Conservation (phyloP, 176 grass and related monocot genomes). For the Rhipidocladum racemiflorum region DNA sequence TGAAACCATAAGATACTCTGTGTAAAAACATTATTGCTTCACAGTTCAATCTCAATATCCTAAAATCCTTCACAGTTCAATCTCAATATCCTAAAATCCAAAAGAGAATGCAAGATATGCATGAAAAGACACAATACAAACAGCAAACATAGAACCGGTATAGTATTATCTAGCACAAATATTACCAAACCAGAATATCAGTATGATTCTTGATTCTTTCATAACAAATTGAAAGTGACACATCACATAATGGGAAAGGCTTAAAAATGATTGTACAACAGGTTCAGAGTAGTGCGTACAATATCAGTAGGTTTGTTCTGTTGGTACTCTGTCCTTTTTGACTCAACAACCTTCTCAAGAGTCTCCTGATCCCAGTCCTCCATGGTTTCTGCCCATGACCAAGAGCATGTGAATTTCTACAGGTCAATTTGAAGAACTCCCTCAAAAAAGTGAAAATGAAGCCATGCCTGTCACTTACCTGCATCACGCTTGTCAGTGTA, state of each 20-base stretch:
- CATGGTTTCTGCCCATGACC: constrained; percentile 67
- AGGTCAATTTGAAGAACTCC: background rate
- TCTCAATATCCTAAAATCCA: background rate
- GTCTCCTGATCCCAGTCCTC: constrained; percentile 99
- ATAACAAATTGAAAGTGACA: background rate
- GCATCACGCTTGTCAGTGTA: constrained; percentile 91
- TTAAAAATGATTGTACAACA: constrained; percentile 1
- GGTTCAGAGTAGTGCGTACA: constrained; percentile 44
- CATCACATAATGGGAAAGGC: background rate
- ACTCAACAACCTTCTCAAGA: constrained; percentile 88
- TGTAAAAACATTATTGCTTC: background rate
- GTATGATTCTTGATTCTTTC: background rate
- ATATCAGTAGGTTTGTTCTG: constrained; percentile 99
- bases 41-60: background rate
- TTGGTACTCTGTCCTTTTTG: constrained; percentile 85
- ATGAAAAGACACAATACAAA: background rate
- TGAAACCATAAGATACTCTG: background rate
- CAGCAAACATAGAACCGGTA: background rate
- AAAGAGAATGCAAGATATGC: background rate
- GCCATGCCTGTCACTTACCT: constrained; percentile 20
- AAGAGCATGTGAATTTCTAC: constrained; percentile 13
- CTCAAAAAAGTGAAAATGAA: background rate
- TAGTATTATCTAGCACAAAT: background rate
- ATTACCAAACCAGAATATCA: background rate
- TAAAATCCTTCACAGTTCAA: background rate